Evolutionary conservation across 768 basidiomycete species (phyloP).

Genomic region (Termitomyces sp.): DNA sequence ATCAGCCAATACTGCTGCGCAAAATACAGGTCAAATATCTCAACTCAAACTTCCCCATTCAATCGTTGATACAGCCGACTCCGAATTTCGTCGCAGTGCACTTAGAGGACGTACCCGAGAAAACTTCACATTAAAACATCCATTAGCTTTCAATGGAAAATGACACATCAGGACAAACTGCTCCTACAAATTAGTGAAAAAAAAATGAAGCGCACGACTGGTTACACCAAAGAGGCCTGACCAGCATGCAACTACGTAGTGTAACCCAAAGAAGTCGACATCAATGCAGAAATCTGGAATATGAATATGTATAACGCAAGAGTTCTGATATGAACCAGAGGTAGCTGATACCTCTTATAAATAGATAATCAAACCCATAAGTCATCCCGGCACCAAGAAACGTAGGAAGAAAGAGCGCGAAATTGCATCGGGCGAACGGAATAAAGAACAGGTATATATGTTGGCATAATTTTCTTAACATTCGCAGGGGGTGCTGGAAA

Average conservation of each 20-base stretch:
- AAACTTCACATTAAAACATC: not conserved
- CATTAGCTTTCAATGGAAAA: not conserved
- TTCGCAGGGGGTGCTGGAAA: not conserved
- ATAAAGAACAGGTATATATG: conserved; percentile 10
- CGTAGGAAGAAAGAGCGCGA: conserved; percentile 3
- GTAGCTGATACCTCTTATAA: conserved; percentile 1
- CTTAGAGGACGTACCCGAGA: too few relatives aligned
- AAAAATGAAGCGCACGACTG: conserved; percentile 8
- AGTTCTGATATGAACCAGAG: not conserved
- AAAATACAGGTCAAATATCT: too few relatives aligned
- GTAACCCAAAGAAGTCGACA: not conserved
- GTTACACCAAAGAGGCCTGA: conserved; percentile 11
- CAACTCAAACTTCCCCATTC: too few relatives aligned
- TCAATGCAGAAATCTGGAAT: not conserved
- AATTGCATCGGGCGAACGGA: conserved; percentile 2
- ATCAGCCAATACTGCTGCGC: too few relatives aligned
- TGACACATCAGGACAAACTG: not conserved
- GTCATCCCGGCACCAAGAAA: conserved; percentile 11
- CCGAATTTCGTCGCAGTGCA: not conserved
- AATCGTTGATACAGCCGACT: too few relatives aligned
- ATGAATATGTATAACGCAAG: not conserved
- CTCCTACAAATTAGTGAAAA: not conserved
- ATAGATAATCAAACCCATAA: conserved; percentile 7
- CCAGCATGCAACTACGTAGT: conserved; percentile 1
- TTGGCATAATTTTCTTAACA: conserved; percentile 2